Base-by-base conservation (phyloP, 495 filamentous ascomycete genomes). In the Xylaria flabelliformis region DNA sequence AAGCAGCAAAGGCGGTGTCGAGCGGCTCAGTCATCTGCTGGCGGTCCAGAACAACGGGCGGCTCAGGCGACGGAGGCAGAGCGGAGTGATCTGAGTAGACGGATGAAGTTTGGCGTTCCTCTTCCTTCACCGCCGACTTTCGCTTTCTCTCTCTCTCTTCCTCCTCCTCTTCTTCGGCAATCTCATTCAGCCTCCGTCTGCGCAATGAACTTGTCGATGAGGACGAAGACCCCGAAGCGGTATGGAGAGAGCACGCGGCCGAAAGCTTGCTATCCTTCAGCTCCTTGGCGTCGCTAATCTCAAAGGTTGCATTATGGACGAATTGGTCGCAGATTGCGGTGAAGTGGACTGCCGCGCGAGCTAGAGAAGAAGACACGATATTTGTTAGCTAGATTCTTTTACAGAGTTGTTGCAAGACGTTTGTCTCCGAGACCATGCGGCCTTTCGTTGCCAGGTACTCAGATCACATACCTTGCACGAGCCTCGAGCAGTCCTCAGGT, bases 271-370 rank as follows among this genome's bases (percentile, higher is more conserved):
- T 90, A 78, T 99, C 97, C 74, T 89, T 94, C 72, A 99, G 87
- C 50, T 97, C 94, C 74, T 92, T 90, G 13, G 94, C 83, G 41
- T 87, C 81, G 29, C 90, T 83, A 65, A 97, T 91, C 29, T 89
- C 83, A 77, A 97, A 92, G 21, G 90, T 87, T 4, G 93, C 93
- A 78, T 98, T 95, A 81, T 94, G 95, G 51, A 91, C 88, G 80
- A 97, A 97, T 66, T 90, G 91, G 74, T 98, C 95, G 59, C 90
- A 88, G 59, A 99, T 83, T 41, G 93, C 90, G 70, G 92, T 92
- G 77, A 97, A 97, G 80, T 99, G 97, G 10, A 99, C 96, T n/a
- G 93, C 89, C 34, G 93, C 93, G 73, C 96, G 94, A 67, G 94
- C 96, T 98, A 70, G 42, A 69, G 36, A 21, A 51, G 21, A 13